Conservation (phyloP, 2,329 filamentous ascomycete species). For the Sporothrix phasma region DNA sequence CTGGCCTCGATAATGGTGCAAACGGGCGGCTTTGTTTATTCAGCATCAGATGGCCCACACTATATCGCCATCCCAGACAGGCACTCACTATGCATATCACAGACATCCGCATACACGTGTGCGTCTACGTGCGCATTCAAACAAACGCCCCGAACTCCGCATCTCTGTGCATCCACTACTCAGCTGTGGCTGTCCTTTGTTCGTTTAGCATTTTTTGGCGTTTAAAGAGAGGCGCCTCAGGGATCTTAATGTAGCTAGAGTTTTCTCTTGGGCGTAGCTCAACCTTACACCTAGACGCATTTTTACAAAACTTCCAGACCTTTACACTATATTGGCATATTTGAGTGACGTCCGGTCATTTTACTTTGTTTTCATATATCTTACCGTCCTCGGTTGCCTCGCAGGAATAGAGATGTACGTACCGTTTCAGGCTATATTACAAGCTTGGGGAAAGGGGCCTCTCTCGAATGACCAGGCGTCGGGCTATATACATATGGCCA, state of each 20-base stretch:
- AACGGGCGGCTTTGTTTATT: too few species aligned
- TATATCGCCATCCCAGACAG: too few species aligned
- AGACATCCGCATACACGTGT: background rate
- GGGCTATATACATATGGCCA: background rate
- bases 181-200: constrained; percentile 7
- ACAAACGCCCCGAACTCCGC: background rate
- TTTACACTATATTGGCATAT: too few species aligned
- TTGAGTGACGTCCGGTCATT: too few species aligned
- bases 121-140: background rate
- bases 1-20: background rate
- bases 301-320: too few species aligned
- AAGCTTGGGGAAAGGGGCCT: constrained; percentile 9
- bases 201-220: background rate
- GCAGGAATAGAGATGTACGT: constrained; percentile 17
- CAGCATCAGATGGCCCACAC: background rate
- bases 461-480: constrained; percentile 11
- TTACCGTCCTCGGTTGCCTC: background rate
- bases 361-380: background rate
- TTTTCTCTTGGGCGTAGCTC: too few species aligned
- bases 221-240: background rate
- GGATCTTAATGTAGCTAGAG: background rate
- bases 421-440: constrained; percentile 3
- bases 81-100: too few species aligned
- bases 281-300: too few species aligned
- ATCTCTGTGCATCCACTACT: background rate